These are phyloP conservation scores for Diplodia corticola DNA, from an alignment of 2,329 filamentous ascomycete species.

Conservation along the genomic window DNA sequence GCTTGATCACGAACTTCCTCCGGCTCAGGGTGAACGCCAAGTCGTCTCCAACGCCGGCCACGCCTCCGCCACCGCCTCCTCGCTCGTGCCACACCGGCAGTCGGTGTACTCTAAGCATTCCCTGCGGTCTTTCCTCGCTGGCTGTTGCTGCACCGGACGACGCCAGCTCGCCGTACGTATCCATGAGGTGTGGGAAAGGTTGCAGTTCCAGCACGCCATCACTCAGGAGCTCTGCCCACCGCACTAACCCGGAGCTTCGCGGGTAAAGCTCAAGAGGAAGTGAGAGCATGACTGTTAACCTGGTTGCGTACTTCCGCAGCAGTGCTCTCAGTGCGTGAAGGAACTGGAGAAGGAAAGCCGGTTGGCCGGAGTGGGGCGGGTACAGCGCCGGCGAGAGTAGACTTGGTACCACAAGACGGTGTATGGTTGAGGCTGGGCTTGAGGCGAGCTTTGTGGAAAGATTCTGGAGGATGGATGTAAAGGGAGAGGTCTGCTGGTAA, in stretches of 20 bases:
- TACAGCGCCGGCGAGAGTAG: conserved; percentile 87
- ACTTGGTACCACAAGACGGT: conserved; percentile 81
- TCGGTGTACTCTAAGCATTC: conserved; percentile 79
- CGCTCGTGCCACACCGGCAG: conserved; percentile 85
- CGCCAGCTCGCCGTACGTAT: conserved; percentile 48
- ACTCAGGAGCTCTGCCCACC: conserved; percentile 81
- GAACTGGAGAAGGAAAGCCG: conserved; percentile 74
- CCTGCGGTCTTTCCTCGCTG: conserved; percentile 77
- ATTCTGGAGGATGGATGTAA: conserved; percentile 66
- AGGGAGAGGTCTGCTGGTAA: conserved; percentile 52
- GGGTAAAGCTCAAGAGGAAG: conserved; percentile 80
- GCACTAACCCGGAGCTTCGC: conserved; percentile 70
- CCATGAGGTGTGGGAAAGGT: conserved; percentile 61
- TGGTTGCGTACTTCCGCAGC: conserved; percentile 65
- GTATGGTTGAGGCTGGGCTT: conserved; percentile 60
- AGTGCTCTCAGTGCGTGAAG: conserved; percentile 76
- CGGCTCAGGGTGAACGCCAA: conserved; percentile 87
- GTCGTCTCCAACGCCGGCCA: conserved; percentile 69
- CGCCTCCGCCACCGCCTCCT: conserved; percentile 72
- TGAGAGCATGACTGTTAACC: conserved; percentile 71
- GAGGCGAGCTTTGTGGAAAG: conserved; percentile 55
- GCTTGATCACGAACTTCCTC: conserved; percentile 79
- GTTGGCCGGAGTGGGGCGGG: conserved; percentile 66
- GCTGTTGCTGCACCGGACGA: conserved; percentile 53
- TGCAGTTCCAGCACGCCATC: conserved; percentile 88